Percentiles rank a stretch among this genome's conserved stretches.
These are phyloP conservation scores for Cladosporium sp. DNA, from an alignment of 2,329 filamentous ascomycete genomes.

Conservation along the genomic window DNA sequence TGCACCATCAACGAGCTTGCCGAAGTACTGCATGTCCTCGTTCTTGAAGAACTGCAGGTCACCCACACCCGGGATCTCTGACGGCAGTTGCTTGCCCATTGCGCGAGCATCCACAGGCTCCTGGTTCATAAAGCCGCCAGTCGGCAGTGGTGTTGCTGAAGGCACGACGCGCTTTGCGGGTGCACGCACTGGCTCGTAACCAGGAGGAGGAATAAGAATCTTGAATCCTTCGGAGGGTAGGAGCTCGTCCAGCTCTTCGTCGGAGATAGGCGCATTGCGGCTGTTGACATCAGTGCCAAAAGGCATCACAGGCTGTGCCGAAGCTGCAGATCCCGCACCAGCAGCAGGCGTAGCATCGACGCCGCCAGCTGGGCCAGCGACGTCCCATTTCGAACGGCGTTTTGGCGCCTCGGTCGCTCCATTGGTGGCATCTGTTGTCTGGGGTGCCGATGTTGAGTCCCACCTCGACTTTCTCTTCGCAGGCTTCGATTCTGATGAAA, in stretches of 20 bases:
- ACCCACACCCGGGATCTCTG: conserved; percentile 91
- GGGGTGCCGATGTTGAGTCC: conserved; percentile 69
- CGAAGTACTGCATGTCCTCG: conserved; percentile 98
- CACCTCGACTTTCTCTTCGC: conserved; percentile 71
- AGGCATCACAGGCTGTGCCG: conserved; percentile 54
- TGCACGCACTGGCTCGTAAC: conserved; percentile 79
- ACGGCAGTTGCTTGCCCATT: conserved; percentile 85
- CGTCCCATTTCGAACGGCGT: conserved; percentile 86
- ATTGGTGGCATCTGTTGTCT: conserved; percentile 37
- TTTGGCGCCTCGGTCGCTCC: conserved; percentile 58
- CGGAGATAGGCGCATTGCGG: conserved; percentile 78
- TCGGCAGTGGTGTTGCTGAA: conserved; percentile 62
- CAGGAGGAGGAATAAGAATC: conserved; percentile 82
- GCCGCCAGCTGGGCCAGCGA: conserved; percentile 64
- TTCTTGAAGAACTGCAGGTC: conserved; percentile 98
- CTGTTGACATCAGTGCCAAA: conserved; percentile 79
- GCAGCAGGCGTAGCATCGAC: conserved; percentile 62
- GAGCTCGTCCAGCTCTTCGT: conserved; percentile 91
- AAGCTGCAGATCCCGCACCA: conserved; percentile 74
- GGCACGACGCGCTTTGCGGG: conserved; percentile 71
- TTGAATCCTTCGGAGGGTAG: conserved; percentile 91
- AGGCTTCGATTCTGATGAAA: conserved; percentile 41
- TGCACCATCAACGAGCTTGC: conserved; percentile 89
- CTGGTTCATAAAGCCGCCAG: conserved; percentile 94
- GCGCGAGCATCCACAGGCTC: conserved; percentile 80